phyloP scores from a whole-genome alignment of 2,329 filamentous ascomycete species.

The Colletotrichum sp. region DNA sequence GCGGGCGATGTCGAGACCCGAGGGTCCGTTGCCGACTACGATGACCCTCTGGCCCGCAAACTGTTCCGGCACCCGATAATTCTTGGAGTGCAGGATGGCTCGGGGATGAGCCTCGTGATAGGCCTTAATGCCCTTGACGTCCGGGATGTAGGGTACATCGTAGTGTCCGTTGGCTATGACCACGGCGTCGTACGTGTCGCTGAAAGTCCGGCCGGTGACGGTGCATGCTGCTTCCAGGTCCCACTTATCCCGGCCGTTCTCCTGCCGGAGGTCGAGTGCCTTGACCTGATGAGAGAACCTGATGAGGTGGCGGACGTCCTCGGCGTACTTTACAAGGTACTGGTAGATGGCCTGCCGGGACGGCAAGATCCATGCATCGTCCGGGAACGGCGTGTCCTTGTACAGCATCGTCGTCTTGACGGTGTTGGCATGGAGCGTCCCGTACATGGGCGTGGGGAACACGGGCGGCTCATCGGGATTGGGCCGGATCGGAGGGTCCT shows the following conservation, averaged over 20 bases:
- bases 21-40: conserved; percentile 84
- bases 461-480: conserved; percentile 48
- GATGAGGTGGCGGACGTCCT: conserved; percentile 71
- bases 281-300: conserved; percentile 73
- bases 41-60: conserved; percentile 77
- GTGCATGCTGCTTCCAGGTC: conserved; percentile 60
- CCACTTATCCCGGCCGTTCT: conserved; percentile 59
- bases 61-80: conserved; percentile 70
- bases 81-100: conserved; percentile 77
- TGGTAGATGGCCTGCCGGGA: conserved; percentile 71
- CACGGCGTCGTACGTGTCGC: conserved; percentile 72
- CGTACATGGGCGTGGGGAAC: conserved; percentile 87
- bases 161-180: conserved; percentile 81
- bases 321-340: conserved; percentile 77
- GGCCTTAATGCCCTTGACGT: conserved; percentile 60
- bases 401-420: conserved; percentile 82
- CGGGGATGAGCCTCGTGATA: conserved; percentile 67
- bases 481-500: conserved; percentile 66
- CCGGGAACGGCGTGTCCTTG: conserved; percentile 71
- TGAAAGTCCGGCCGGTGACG: conserved; percentile 40
- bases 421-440: conserved; percentile 85
- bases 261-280: conserved; percentile 49
- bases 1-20: conserved; percentile 80
- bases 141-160: conserved; percentile 70
- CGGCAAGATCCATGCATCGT: conserved; percentile 75